These are phyloP conservation scores for Chloris gayana DNA, from an alignment of 176 grass and related monocot genomes.

Conservation along the genomic window DNA sequence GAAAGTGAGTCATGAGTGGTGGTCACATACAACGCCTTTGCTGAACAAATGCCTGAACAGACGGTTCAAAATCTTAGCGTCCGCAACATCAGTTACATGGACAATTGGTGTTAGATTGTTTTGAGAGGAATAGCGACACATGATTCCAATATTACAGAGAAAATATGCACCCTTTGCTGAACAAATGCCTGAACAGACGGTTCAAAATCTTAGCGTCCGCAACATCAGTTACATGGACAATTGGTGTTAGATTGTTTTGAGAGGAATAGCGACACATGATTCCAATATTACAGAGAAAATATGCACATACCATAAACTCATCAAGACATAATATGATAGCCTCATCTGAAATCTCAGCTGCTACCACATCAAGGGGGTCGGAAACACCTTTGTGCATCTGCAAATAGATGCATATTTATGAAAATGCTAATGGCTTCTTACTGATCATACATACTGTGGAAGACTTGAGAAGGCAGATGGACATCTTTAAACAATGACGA, in stretches of 20 bases:
- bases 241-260: slow-evolving; percentile 1
- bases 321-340: slow-evolving; percentile 92
- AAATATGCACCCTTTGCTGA: slow-evolving; percentile 96
- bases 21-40: slow-evolving; percentile 82
- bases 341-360: slow-evolving; percentile 94
- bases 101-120: slow-evolving; percentile 12
- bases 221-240: slow-evolving; percentile 85
- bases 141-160: not conserved
- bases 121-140: slow-evolving; percentile 8
- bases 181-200: slow-evolving; percentile 82
- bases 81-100: slow-evolving; percentile 95
- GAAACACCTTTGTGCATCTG: slow-evolving; percentile 98
- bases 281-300: not conserved
- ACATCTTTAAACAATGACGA: not conserved
- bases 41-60: slow-evolving; percentile 88
- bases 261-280: slow-evolving; percentile 15
- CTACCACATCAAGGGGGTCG: slow-evolving; percentile 96
- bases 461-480: slow-evolving; percentile 8
- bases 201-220: slow-evolving; percentile 95
- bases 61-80: slow-evolving; percentile 90
- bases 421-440: not conserved
- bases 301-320: slow-evolving; percentile 89
- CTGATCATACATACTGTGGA: not conserved
- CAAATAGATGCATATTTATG: slow-evolving; percentile 18
- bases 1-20: slow-evolving; percentile 32